phyloP scores from a whole-genome alignment of 345 rosid genomes.

The Hibiscus trionum region DNA sequence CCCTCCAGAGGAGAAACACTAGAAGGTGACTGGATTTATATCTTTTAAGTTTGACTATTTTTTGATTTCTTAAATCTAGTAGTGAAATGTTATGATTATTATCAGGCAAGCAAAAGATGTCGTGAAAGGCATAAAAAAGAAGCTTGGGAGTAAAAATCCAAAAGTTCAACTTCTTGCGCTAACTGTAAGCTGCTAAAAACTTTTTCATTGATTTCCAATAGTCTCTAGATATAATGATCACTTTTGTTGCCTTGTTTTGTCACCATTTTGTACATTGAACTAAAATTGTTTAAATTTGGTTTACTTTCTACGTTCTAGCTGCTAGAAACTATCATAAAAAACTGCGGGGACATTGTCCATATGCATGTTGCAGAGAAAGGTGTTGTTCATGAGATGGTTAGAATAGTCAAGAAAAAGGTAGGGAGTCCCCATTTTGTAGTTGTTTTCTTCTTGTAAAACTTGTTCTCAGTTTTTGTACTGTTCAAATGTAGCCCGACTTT shows the following conservation, averaged over 20 bases:
- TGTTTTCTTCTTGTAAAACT: constrained; percentile 15
- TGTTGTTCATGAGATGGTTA: constrained; percentile 95
- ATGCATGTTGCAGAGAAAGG: constrained; percentile 98
- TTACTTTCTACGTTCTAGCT: constrained; percentile 41
- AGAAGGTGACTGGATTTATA: not conserved
- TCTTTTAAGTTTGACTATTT: not conserved
- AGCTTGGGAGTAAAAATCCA: constrained; percentile 76
- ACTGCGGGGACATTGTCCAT: constrained; percentile 97
- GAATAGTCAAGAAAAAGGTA: constrained; percentile 87
- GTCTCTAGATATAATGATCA: not conserved
- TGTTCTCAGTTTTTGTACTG: constrained; percentile 25
- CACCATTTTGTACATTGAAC: not conserved
- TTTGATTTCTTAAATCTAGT: not conserved
- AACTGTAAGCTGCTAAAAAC: constrained; percentile 56
- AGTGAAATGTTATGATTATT: constrained; percentile 9
- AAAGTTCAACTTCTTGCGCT: constrained; percentile 95
- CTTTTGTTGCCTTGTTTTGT: constrained; percentile 8
- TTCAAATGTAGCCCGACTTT: constrained; percentile 57
- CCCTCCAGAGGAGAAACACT: not conserved
- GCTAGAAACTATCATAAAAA: constrained; percentile 93
- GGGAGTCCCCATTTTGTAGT: constrained; percentile 10
- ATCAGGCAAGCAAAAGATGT: constrained; percentile 94
- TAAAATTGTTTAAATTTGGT: constrained; percentile 16
- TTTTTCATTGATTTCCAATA: not conserved
- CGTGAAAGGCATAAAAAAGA: constrained; percentile 88